Evolutionary conservation across 768 basidiomycete genomes (phyloP), one percentile per base, ranked within the genome.

Genomic region (Calocera viscosa): DNA sequence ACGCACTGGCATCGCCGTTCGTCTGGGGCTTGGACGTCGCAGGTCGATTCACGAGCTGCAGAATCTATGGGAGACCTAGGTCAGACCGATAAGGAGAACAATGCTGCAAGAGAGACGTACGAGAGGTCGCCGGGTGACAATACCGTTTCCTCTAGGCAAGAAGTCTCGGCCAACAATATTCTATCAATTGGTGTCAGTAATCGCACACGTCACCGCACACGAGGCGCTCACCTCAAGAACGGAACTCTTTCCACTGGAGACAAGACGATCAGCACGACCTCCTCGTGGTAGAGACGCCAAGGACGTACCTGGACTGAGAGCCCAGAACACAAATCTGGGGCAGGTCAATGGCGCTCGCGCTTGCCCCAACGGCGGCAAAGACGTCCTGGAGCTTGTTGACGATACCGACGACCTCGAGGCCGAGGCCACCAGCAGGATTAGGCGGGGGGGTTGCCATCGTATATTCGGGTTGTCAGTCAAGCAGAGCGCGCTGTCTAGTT

Each of bases 161-260:
- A 99, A 99, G 77, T 99, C 96, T 71, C 95, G 86, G 68, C 96
- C 96, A 66, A 97, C 94, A 71, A 97, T 94, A 79, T 98, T 96
- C 93, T 95, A 64, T 10, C n/a, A 67, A 41, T 63, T 60, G 35
- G 8, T 41, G 24, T 14, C 34, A 1, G 63, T 38, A 66, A 30
- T 26, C 3, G 49, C 1, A 1, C 19, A 40, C n/a, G 38, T 60
- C 66, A 64, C 16, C 64, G 30, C 19, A 64, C 30, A 64, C 49
- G 38, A 11, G n/a, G 40, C n/a, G 70, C 82, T 67, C 71, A 90
- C 90, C 86, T 93, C 91, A 43, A 93, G 82, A 64, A 93, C 91
- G 78, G 89, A 90, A 82, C 91, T 93, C 82, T 93, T 93, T 67
- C 91, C 91, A 72, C 90, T 91, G 30, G 7, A 32, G 10, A 47